Conservation (phyloP, 1,139 yeast genomes). For the Taphrina communis region DNA sequence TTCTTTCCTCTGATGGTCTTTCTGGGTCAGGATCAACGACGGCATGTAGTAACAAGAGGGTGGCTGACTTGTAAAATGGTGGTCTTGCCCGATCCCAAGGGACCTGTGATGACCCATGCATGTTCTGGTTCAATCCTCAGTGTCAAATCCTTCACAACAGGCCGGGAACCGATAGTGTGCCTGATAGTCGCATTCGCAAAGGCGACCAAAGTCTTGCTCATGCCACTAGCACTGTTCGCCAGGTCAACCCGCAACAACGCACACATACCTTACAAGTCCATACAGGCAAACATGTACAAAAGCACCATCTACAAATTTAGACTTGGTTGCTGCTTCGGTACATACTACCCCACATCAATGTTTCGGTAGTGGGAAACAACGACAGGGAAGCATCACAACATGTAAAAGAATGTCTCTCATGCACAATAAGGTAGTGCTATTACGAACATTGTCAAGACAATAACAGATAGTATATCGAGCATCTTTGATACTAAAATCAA, state of each 20-base stretch:
- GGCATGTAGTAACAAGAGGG: background rate
- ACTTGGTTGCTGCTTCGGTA: too few species aligned
- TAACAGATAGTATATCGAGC: background rate
- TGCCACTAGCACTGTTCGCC: background rate
- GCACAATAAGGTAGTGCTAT: too few species aligned
- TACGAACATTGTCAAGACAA: too few species aligned
- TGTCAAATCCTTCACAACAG: constrained; percentile 23
- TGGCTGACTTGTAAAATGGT: constrained; percentile 24
- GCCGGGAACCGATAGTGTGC: background rate
- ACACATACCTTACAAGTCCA: too few species aligned
- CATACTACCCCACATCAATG: too few species aligned
- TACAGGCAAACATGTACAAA: too few species aligned
- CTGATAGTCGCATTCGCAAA: constrained; percentile 1
- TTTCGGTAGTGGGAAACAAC: too few species aligned
- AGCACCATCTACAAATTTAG: too few species aligned
- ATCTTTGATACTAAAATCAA: too few species aligned
- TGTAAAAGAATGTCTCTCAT: too few species aligned
- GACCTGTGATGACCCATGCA: constrained; percentile 40
- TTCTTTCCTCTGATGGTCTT: constrained; percentile 28
- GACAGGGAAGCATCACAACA: too few species aligned
- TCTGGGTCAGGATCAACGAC: background rate
- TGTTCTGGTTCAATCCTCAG: constrained; percentile 27
- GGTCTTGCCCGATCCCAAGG: constrained; percentile 41
- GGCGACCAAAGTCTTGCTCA: constrained; percentile 16
- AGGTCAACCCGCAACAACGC: too few species aligned